A percentile compares a stretch with the other conserved stretches of the same genome.
Conservation (phyloP, 164 flowering plant species). For the Vitis rotundifolia region DNA sequence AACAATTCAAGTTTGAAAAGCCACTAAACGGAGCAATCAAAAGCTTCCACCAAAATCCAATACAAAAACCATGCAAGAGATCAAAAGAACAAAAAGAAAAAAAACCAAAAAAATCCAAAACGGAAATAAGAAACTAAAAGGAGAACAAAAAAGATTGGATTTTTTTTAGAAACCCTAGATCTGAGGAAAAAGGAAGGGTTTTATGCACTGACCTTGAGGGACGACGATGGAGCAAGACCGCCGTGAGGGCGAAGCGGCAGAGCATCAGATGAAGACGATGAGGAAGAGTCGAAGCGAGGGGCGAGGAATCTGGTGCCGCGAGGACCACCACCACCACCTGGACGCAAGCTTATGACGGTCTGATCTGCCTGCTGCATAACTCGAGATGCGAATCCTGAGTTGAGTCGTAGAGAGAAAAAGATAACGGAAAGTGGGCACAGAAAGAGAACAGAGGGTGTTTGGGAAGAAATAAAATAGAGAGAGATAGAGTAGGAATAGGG, state of each 20-base stretch:
- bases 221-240: background rate
- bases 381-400: no score
- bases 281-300: constrained; percentile 11
- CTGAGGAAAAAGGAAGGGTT: background rate
- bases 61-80: background rate
- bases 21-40: background rate
- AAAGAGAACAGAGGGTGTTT: background rate
- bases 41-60: background rate
- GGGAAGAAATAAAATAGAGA: no score
- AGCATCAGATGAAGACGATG: constrained; percentile 4
- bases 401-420: background rate
- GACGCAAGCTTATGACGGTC: constrained; percentile 13
- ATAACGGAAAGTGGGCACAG: background rate
- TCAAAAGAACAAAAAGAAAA: background rate
- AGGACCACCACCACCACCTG: constrained; percentile 16
- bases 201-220: constrained; percentile 3
- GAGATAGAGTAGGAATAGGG: background rate
- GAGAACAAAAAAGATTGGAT: background rate
- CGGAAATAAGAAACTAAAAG: background rate
- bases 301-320: constrained; percentile 13
- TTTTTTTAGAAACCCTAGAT: constrained; percentile 1
- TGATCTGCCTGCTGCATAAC: constrained; percentile 12
- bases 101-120: background rate
- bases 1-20: background rate
- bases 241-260: constrained; percentile 5